These are phyloP conservation scores for Calocera cornea DNA, from an alignment of 768 basidiomycete genomes.

Conservation along the genomic window DNA sequence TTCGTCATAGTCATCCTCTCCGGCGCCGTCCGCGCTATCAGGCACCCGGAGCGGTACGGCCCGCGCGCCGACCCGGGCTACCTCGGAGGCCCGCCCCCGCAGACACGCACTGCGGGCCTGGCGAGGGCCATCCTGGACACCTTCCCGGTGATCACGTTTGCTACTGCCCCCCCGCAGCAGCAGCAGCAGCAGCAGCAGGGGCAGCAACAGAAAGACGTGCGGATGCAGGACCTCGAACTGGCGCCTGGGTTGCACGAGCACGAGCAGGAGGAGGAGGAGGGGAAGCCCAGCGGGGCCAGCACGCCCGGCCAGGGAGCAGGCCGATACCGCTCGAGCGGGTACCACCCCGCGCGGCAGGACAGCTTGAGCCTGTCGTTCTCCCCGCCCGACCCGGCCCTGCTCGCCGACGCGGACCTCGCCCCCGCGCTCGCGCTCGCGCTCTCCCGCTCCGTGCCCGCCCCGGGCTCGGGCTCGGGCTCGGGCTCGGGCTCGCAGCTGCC, in stretches of 20 bases:
- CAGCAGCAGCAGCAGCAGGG: not conserved
- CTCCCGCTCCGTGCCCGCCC: not conserved
- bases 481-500: not conserved
- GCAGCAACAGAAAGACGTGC: slow-evolving; percentile 6
- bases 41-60: slow-evolving; percentile 86
- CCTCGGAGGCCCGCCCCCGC: slow-evolving; percentile 21
- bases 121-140: slow-evolving; percentile 90
- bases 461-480: not conserved
- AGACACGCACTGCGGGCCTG: slow-evolving; percentile 65
- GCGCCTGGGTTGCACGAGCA: not conserved
- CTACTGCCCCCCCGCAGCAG: slow-evolving; percentile 18
- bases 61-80: slow-evolving; percentile 37
- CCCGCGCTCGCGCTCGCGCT: not conserved
- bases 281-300: slow-evolving; percentile 21
- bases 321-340: not conserved
- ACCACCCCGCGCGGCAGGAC: not conserved
- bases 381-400: not conserved
- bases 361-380: not conserved
- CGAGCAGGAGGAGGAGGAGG: not conserved
- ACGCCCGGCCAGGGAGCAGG: slow-evolving; percentile 9
- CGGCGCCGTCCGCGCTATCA: slow-evolving; percentile 68
- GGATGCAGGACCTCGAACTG: not conserved
- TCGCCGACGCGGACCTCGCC: slow-evolving; percentile 5
- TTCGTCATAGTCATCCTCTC: slow-evolving; percentile 77
- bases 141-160: slow-evolving; percentile 87